Evolutionary conservation across 2,329 filamentous ascomycete genomes (phyloP).

Genomic region (Sclerotinia borealis): DNA sequence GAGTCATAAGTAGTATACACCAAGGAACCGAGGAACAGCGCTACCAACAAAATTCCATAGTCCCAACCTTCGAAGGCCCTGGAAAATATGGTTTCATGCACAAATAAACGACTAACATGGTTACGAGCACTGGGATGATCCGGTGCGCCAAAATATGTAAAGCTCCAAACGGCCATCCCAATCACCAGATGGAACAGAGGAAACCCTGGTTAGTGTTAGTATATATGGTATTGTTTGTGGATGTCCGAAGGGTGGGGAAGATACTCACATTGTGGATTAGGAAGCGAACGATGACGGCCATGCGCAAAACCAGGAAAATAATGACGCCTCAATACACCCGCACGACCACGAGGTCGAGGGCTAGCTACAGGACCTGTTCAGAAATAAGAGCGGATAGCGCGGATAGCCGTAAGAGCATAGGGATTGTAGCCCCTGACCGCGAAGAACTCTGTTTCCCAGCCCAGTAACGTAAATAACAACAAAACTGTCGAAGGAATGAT

Average conservation of each 20-base stretch:
- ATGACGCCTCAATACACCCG: background rate
- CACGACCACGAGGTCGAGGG: background rate
- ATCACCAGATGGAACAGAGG: background rate
- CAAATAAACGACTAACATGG: background rate
- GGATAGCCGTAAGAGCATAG: background rate
- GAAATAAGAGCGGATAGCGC: background rate
- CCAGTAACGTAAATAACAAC: background rate
- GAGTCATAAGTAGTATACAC: background rate
- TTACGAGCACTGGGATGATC: background rate
- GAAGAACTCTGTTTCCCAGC: background rate
- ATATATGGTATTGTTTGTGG: background rate
- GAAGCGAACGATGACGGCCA: background rate
- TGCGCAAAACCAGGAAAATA: background rate
- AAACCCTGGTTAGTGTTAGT: background rate
- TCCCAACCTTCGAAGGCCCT: background rate
- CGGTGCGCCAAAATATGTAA: background rate
- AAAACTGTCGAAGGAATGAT: accelerated
- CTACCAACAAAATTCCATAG: background rate
- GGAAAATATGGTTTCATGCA: background rate
- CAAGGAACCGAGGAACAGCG: background rate
- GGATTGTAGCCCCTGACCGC: background rate
- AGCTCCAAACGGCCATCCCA: background rate
- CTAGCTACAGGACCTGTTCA: background rate
- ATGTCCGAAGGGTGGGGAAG: background rate
- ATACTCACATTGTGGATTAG: constrained; percentile 1